Base-by-base conservation (phyloP, 805 yeast genomes). In the Kuraishia piskuri region DNA sequence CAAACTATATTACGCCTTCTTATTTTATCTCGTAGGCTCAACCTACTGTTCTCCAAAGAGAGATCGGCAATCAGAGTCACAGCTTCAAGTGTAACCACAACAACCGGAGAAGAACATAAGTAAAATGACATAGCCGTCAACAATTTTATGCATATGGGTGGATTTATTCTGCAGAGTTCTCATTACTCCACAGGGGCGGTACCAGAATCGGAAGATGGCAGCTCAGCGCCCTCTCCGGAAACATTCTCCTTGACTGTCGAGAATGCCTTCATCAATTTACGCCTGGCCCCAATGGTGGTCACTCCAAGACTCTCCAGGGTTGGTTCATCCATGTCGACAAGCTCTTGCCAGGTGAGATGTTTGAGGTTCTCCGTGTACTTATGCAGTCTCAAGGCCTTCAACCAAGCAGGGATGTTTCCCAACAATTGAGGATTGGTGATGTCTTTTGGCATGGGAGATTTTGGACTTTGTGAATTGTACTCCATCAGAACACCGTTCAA, bases 201-300 rank as follows among this genome's bases (percentile, higher is more conserved):
- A 44, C 22, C 47, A 4, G 22, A 22, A 48, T 31, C 40, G 14
- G 17, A 31, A 31, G 57, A 55, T 37, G 55, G 47, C 22, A 45
- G 4, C 47, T 45, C 23, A 9, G 23, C 10, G 23, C 23, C 57
- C 21, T 45, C 23, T 17, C 20, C 23, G 12, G 23, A 21, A 25
- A 47, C n/a, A 14, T 31, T 74, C 73, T 78, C 85, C 62, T 81
- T 82, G 48, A 92, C 96, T 54, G 84, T 85, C 56, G 83, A 88
- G 72, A 94, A 94, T 40, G 96, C 95, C 72, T 94, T 94, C 62
- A 94, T 72, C 67, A 94, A 78, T 71, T 94, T 94, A 54, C 97
- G 80, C 58, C 99, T 77, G 0, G 99, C 99, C 6, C 99, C 99
- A 59, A 94, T 76, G 0, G 99, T 97, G 59, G 83, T 80, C 46